Base-by-base conservation (phyloP, 208 protist species). In the Jaenimonas drosophilae region DNA sequence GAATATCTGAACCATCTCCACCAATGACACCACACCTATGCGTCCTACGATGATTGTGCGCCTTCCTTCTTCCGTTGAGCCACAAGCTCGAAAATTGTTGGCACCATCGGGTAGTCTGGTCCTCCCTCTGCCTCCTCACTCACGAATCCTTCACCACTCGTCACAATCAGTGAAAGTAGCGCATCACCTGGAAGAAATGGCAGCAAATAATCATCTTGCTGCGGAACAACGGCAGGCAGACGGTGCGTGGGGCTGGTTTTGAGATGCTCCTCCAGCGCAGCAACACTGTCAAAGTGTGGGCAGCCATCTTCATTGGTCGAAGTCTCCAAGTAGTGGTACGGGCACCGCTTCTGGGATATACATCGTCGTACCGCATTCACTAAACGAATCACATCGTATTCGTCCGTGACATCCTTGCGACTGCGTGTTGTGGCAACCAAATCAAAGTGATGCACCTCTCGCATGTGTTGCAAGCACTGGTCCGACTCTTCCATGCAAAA, bases 71-170 rank as follows among this genome's bases (percentile, higher is more conserved):
- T 11, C 16, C 37, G 37, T 7, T 20, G 37, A 11, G 14, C 37
- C 19, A 20, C 37, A 6, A 42, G 37, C 19, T 79, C 53, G 5
- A 58, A 21, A 24, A 70, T 31, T 7, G 82, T 91, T 0, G 82
- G 77, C 37, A 84, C 75, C 74, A 91, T 81, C 11, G 82, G 77
- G 49, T 76, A 91, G 31, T 88, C 82, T 0, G 64, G 66, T n/a
- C 81, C 82, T 14, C 50, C 69, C 24, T 64, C 48, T n/a, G n/a
- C n/a, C 21, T 72, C 69, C 6, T 44, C 32, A 1, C 26, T 51
- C 11, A 85, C 38, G 29, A 79, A 72, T 12, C 76, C 56, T 23
- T 62, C 71, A 20, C 61, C 74, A 12, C 54, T 47, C 1, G 74
- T 64, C 17, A 87, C 61, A 1, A 91, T 53, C 48, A 74, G 69